Evolutionary conservation across 352 stramenopile genomes (phyloP).

Genomic region (Phytophthora niederhauseri): DNA sequence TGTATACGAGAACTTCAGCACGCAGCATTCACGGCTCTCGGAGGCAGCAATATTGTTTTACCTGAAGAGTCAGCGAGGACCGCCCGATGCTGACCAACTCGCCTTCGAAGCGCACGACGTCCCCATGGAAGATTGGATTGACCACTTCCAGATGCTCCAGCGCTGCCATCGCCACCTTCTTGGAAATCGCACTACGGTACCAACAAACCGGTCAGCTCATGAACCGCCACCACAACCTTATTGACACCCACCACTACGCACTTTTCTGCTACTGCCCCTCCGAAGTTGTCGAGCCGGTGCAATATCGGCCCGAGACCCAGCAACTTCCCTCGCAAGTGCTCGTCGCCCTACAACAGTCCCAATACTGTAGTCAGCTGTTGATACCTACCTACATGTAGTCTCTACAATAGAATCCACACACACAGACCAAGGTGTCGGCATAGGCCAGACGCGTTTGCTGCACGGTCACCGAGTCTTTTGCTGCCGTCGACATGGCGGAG

Average conservation of each 20-base stretch:
- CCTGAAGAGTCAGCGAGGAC: constrained; percentile 46
- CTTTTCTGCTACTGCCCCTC: constrained; percentile 43
- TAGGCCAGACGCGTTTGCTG: constrained; percentile 50
- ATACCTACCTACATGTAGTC: background rate
- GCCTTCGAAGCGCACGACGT: constrained; percentile 47
- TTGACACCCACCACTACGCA: constrained; percentile 15
- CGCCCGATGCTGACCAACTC: constrained; percentile 42
- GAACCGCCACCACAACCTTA: background rate
- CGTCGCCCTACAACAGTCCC: constrained; percentile 37
- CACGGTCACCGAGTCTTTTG: constrained; percentile 12
- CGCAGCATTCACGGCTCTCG: background rate
- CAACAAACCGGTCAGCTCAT: background rate
- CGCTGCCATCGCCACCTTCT: constrained; percentile 22
- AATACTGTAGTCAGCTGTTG: background rate
- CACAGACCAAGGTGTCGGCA: constrained; percentile 51
- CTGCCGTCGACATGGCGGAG: constrained; percentile 9
- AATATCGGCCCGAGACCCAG: constrained; percentile 57
- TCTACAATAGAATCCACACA: constrained; percentile 8
- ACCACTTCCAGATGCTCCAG: constrained; percentile 43
- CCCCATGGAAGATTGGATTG: constrained; percentile 42
- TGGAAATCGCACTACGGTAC: constrained; percentile 23
- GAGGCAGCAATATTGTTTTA: background rate
- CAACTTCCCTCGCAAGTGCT: constrained; percentile 53
- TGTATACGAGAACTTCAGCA: background rate
- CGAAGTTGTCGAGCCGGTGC: constrained; percentile 55